phyloP scores from a whole-genome alignment of 2,329 filamentous ascomycete genomes.

The Fusarium buharicum region DNA sequence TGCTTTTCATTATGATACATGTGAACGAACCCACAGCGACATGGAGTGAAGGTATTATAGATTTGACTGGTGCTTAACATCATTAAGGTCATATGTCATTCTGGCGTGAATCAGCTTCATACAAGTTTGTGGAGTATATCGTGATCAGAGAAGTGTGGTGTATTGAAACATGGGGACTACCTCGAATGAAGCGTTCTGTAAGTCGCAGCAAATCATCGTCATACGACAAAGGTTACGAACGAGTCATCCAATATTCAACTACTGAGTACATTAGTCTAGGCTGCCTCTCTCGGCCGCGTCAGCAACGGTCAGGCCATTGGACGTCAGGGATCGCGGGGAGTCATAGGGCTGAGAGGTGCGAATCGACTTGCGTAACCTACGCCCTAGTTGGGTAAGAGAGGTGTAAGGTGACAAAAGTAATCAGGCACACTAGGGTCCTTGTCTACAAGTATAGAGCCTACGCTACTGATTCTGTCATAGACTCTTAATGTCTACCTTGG shows the following conservation, averaged over 20 bases:
- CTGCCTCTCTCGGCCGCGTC: conserved; percentile 38
- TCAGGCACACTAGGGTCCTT: neutral
- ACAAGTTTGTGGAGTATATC: conserved; percentile 1
- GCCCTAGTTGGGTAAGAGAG: neutral
- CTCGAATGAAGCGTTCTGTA: conserved; percentile 9
- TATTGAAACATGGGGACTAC: conserved; percentile 15
- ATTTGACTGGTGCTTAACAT: conserved; percentile 23
- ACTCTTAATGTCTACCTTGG: neutral
- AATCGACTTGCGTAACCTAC: conserved; percentile 38
- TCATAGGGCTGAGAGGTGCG: conserved; percentile 40
- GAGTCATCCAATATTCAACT: conserved; percentile 16
- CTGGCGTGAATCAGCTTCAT: conserved; percentile 11
- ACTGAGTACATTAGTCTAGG: conserved; percentile 12
- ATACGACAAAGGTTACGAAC: neutral
- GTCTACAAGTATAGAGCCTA: too few relatives aligned
- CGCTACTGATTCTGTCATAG: neutral
- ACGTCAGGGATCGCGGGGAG: conserved; percentile 15
- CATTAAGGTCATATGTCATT: conserved; percentile 8
- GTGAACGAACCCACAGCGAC: conserved; percentile 18
- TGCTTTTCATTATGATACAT: conserved; percentile 13
- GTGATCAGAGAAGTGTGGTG: conserved; percentile 2
- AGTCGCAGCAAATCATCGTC: too few relatives aligned
- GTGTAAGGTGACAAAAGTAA: neutral
- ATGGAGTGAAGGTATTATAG: conserved; percentile 27
- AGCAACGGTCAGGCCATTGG: conserved; percentile 35